Evolutionary conservation across 1,284 basidiomycete genomes (phyloP), one percentile per base, ranked within the genome.

Genomic region (Vanrija pseudolonga): DNA sequence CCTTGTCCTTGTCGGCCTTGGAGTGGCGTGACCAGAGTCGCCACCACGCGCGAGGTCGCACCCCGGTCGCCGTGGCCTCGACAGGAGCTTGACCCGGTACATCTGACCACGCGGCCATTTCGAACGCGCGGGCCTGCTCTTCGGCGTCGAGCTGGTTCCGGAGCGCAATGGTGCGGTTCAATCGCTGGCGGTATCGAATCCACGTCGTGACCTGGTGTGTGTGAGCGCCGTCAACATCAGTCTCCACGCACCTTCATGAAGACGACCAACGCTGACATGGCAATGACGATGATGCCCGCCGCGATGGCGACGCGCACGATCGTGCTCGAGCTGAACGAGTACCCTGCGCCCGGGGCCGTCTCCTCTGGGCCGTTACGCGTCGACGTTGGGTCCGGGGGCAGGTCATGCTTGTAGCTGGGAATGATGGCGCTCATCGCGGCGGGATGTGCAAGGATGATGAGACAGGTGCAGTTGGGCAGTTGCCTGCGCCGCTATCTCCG

Each of bases 61-160:
- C 40, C 24, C 38, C 44, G 44, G 12, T 39, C 32, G 8, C 41
- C 14, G 45, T 19, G 38, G 24, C n/a, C 37, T 57, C 50, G 6
- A 65, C 61, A 11, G 69, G 70, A 36, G 66, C 65, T 3, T 49
- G 45, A 17, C 69, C 67, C 0, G 72, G 72, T 40, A 65, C 61
- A 24, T 73, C 71, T 3, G 69, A 50, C 72, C 72, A 74, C 20
- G 72, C 72, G 9, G 72, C 72, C 14, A 73, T 66, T 50, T 74
- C 72, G 44, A 69, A 74, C 9, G 65, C 68, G 45, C 66, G 70
- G 23, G 69, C 66, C 8, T 63, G 60, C 43, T 67, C 65, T 58
- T 74, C 72, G 15, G 60, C 56, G 19, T 63, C 55, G 4, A 69
- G 55, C 7, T 58, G 50, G 2, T 61, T 37, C 11, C 62, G 56